These are phyloP conservation scores for Alnus glutinosa DNA, from an alignment of 306 rosid species.

Conservation along the genomic window DNA sequence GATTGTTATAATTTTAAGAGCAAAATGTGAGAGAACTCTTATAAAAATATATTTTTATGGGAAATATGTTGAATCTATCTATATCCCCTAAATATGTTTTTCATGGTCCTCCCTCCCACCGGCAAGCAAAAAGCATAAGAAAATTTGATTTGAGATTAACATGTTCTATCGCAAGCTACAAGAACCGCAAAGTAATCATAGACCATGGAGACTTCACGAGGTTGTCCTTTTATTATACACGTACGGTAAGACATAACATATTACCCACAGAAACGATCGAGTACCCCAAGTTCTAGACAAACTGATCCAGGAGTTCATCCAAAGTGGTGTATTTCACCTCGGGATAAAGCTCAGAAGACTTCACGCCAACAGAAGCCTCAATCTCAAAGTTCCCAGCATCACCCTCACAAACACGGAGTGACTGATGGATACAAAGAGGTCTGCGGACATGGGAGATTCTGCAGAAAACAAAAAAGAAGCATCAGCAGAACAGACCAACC, in stretches of 20 bases:
- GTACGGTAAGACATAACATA: neutral
- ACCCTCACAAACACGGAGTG: conserved; percentile 30
- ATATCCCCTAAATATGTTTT: no score
- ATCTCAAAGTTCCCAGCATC: conserved; percentile 35
- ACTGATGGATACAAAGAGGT: conserved; percentile 18
- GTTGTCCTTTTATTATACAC: neutral
- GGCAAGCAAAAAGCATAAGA: no score
- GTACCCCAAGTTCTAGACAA: conserved; percentile 25
- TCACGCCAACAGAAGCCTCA: conserved; percentile 41
- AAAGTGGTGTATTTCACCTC: conserved; percentile 42
- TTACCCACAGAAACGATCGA: neutral
- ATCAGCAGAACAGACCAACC: neutral
- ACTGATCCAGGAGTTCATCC: conserved; percentile 33
- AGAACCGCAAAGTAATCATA: no score
- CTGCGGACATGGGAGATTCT: conserved; percentile 37
- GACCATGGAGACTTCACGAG: neutral
- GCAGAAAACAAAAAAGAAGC: neutral
- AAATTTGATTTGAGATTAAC: no score
- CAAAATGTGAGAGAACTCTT: no score
- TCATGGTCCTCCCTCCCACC: no score
- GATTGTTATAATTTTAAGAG: no score
- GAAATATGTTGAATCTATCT: no score
- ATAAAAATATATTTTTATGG: no score
- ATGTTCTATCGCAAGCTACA: no score
- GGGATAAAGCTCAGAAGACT: conserved; percentile 49